Base-by-base conservation (phyloP, 305 asterid species). In the Fraxinus albicans region DNA sequence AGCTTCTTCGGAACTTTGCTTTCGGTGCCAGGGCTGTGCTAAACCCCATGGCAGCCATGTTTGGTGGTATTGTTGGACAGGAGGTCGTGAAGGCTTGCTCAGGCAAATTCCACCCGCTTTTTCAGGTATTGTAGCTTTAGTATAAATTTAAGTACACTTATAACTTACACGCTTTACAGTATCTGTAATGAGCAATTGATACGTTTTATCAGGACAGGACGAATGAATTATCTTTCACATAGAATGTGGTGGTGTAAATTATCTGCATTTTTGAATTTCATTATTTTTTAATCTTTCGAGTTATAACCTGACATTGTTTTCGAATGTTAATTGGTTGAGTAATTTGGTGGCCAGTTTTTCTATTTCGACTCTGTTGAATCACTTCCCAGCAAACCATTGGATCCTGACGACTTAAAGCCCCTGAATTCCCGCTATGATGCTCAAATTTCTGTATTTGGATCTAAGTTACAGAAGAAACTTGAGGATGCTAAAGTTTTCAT, bases 81-180 rank as follows among this genome's bases (percentile, higher is more conserved):
- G 90, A 88, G 81, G 90, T 88, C 76, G 86, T 88, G 58, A 88
- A 88, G 86, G 90, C 90, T 44, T 86, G 90, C 86, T 86, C 90
- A 42, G 90, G 90, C 70, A 88, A 88, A 89, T 88, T 88, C 80
- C 89, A 86, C 76, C 90, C 90, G 31, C 89, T 88, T 42, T 76
- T 76, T 50, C 90, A 88, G 90, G 90, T 88, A 77, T 15, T 78
- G 76, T 50, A 76, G 38, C 67, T 63, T 35, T 74, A 60, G 27
- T 25, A 42, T 55, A 73, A 47, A 42, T 65, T 76, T 55, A 3
- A 47, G 60, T 33, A 5, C 21, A 33, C 40, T 5, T 4, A 13
- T 70, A 29, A 31, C 40, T 31, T 70, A 5, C 76, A 70, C n/a
- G 40, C 44, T 72, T 17, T 6, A 72, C 44, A 33, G 44, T 33